A percentile compares a stretch with the other conserved stretches of the same genome.
Evolutionary conservation across 441 rosid genomes (phyloP).

Genomic region (Biscutella laevigata): DNA sequence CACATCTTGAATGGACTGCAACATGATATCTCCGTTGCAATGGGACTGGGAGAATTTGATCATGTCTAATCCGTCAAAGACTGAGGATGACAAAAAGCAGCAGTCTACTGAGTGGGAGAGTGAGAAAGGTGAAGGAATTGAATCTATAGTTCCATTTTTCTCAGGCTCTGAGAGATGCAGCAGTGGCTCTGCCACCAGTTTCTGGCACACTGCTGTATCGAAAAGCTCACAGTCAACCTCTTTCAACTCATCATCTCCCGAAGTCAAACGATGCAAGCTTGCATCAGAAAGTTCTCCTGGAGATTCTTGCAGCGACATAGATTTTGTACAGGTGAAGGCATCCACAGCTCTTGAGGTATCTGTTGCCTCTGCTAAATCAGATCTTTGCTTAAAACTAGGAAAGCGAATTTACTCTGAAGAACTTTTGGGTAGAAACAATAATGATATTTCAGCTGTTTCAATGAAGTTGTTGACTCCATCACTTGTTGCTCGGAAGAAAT

Average conservation of each 20-base stretch:
- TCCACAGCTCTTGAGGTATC: constrained; percentile 20
- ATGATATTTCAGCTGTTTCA: constrained; percentile 25
- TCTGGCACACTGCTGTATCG: constrained; percentile 21
- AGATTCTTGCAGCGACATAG: constrained; percentile 23
- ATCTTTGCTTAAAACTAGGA: constrained; percentile 27
- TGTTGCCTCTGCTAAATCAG: constrained; percentile 23
- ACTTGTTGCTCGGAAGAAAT: constrained; percentile 44
- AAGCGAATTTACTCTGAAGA: constrained; percentile 28
- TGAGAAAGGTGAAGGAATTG: constrained; percentile 24
- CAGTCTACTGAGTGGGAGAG: constrained; percentile 13
- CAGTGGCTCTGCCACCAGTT: constrained; percentile 21
- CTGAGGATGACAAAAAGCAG: constrained; percentile 13
- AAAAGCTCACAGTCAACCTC: constrained; percentile 28
- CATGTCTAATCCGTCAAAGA: constrained; percentile 9
- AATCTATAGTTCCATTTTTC: constrained; percentile 41
- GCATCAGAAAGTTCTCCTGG: constrained; percentile 20
- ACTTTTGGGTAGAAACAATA: constrained; percentile 14
- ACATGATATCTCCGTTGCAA: constrained; percentile 17
- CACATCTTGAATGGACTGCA: constrained; percentile 30
- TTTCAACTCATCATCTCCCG: constrained; percentile 17
- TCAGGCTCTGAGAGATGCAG: constrained; percentile 32
- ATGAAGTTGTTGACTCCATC: constrained; percentile 28
- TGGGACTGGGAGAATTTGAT: constrained; percentile 35
- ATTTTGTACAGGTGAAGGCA: constrained; percentile 20
- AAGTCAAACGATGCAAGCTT: constrained; percentile 32